Conservation (phyloP, 2,329 filamentous ascomycete species). For the Fusarium nanum region DNA sequence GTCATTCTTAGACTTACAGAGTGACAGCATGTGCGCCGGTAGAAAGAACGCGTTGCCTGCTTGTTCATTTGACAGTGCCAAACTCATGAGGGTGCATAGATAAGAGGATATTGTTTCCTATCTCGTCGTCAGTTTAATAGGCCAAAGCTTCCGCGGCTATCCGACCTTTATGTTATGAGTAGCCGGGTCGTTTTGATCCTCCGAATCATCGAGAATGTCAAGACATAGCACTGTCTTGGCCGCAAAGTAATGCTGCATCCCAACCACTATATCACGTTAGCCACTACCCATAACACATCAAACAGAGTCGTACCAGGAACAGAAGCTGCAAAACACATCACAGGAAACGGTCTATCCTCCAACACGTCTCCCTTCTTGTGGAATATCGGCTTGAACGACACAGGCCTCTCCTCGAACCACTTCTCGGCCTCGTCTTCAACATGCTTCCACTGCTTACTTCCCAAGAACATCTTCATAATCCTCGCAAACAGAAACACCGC, state of each 20-base stretch:
- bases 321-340: neutral
- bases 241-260: conserved; percentile 15
- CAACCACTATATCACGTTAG: neutral
- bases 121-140: no score
- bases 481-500: neutral
- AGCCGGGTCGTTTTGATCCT: no score
- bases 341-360: neutral
- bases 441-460: accelerated
- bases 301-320: neutral
- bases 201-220: neutral
- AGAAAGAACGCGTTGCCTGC: conserved; percentile 4
- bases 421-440: neutral
- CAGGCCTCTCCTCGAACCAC: neutral
- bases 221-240: neutral
- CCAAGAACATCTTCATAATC: neutral
- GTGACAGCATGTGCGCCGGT: conserved; percentile 9
- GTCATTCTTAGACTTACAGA: neutral
- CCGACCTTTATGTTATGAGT: no score
- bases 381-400: conserved; percentile 5
- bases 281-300: accelerated
- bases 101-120: neutral
- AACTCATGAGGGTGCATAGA: conserved; percentile 7
- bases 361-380: accelerated
- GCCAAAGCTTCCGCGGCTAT: no score
- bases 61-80: neutral